Base-by-base conservation (phyloP, 2,329 filamentous ascomycete genomes). In the Penicillium sp. region DNA sequence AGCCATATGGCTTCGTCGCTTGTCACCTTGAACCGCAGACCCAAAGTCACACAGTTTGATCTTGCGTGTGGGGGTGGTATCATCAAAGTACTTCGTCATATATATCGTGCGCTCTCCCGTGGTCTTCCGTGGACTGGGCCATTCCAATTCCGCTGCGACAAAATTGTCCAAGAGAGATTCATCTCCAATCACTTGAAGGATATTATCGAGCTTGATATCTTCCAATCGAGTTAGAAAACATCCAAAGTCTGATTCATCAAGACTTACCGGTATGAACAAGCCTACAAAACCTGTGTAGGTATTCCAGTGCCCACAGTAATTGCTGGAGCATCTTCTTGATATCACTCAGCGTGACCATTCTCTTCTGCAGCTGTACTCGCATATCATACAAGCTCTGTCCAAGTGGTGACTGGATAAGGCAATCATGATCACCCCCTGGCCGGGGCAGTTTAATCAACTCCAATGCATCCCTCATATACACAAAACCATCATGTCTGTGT, bases 121-220 rank as follows among this genome's bases (percentile, higher is more conserved):
- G 32, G 25, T 30, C n/a, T 35, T 40, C 0, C 64, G 55, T 3
- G 64, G 57, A n/a, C 54, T 64, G 9, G 66, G 62, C 11, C 41
- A 37, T 15, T 55, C 31, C 35, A 66, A 32, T 42, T 70, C 64
- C 8, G 29, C 51, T 31, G 59, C 31, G 4, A 53, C 52, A 42
- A 68, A 66, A 5, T 43, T 44, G 12, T 60, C 40, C 11, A 68
- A 48, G 3, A 67, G 57, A 16, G 56, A 36, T 0, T 52, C 41
- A 42, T 68, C 64, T 10, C 52, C 50, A 25, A 61, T 58, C 31
- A 52, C 57, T 30, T 61, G 51, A 2, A 70, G 42, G 28, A 69
- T 64, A 37, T 70, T 70, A 42, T 66, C 64, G 1, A 51, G 48
- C 33, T 70, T 70, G 42, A 72, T 67, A 33, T 71, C 66, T 63